Evolutionary conservation across 2,329 filamentous ascomycete genomes (phyloP), one percentile per base, ranked within the genome.

Genomic region (Herpotrichia juniperi): DNA sequence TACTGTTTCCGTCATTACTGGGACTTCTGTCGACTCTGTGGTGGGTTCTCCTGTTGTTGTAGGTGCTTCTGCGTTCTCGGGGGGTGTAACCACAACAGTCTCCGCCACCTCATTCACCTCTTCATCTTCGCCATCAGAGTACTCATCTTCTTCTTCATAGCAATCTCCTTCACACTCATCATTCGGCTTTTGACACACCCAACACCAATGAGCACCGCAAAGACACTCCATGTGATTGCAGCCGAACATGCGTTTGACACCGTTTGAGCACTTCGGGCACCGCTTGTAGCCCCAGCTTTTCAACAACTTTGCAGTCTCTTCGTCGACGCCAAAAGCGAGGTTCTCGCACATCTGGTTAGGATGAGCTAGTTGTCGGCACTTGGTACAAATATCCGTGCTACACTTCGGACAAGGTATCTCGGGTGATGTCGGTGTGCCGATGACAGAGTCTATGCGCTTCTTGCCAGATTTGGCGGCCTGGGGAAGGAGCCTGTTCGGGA

Each of bases 131-230:
- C 53, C 59, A 24, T 59, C 59, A 8, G 64, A 55, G 14, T 68
- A 63, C 2, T 59, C 60, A 31, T 63, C 59, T 9, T 62, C 57
- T 9, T 51, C 42, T 12, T 63, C 59, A 14, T 47, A 37, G 44
- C 64, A 67, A 1, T 47, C 48, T 19, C 61, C 64, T 4, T 46
- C 46, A 48, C 75, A 78, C 1, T 66, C 54, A 2, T 74, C 61
- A 4, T 74, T 69, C 0, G 69, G 59, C 22, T 57, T 43, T 30
- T 67, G 49, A 48, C 80, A 83, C 7, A 59, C 57, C 72, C 76
- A 83, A 62, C 81, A 83, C 64, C 77, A 83, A 45, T 80, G 74
- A 8, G 77, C 77, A 11, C 79, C 79, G 48, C 81, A 83, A 12
- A 69, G 64, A 50, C 80, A 83, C 46, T 73, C 63, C 57, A 83